Conservation (phyloP, 169 alveolate genomes). For the Theileria equi region DNA sequence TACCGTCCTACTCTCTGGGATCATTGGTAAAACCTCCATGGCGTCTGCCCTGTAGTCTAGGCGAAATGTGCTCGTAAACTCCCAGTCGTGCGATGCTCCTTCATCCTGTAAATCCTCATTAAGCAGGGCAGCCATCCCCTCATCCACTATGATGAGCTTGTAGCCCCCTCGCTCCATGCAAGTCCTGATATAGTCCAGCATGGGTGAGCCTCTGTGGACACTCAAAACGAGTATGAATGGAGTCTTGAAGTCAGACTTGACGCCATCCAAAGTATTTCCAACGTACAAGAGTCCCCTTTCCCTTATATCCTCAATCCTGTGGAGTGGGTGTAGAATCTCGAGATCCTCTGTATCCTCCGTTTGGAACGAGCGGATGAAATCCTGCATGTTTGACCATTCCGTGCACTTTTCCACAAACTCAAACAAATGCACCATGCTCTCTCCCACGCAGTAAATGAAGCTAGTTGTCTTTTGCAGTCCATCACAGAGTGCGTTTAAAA, state of each 20-base stretch:
- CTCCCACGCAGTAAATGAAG: constrained; percentile 42
- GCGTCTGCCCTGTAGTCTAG: no score
- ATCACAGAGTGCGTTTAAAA: neutral
- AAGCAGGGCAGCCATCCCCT: no score
- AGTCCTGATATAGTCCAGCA: neutral
- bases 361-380: constrained; percentile 42
- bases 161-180: no score
- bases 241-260: constrained; percentile 24
- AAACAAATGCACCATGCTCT: constrained; percentile 36
- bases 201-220: neutral
- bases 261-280: constrained; percentile 24
- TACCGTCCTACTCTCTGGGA: no score
- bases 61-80: no score
- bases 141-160: no score
- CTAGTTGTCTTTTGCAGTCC: neutral
- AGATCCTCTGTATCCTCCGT: constrained; percentile 34
- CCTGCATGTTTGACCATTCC: constrained; percentile 39
- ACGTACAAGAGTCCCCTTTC: constrained; percentile 19
- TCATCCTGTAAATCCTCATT: no score
- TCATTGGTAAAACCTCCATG: no score
- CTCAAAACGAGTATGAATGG: constrained; percentile 32
- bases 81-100: no score
- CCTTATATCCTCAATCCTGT: constrained; percentile 21
- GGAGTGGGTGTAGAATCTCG: constrained; percentile 16
- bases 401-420: constrained; percentile 51